These are phyloP conservation scores for Calonectria pauciramosa DNA, from an alignment of 2,329 filamentous ascomycete species.

Conservation along the genomic window DNA sequence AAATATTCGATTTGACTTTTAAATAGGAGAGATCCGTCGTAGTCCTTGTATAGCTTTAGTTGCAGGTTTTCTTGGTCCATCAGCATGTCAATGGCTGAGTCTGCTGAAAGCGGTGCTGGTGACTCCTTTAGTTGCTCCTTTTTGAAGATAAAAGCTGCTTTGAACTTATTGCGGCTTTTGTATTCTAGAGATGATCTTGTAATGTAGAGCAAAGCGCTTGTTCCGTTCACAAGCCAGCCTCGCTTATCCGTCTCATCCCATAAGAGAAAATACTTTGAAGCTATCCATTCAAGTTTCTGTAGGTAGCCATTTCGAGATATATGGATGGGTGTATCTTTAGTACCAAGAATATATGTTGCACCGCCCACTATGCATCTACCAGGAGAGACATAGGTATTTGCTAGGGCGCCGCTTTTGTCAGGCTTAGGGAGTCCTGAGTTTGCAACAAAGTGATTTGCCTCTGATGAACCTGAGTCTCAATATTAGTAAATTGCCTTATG, in stretches of 20 bases:
- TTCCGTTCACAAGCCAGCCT: slow-evolving; percentile 49
- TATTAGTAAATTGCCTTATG: too few species aligned
- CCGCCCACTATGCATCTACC: background rate
- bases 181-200: slow-evolving; percentile 36
- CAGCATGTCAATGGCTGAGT: slow-evolving; percentile 16
- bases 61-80: slow-evolving; percentile 1
- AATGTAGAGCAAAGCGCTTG: slow-evolving; percentile 42
- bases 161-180: slow-evolving; percentile 14
- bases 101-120: background rate
- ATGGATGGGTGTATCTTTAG: slow-evolving; percentile 1
- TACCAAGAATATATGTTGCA: background rate
- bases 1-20: slow-evolving; percentile 35
- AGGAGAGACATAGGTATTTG: background rate
- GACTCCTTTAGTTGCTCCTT: slow-evolving; percentile 6
- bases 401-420: background rate
- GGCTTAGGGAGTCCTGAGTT: background rate
- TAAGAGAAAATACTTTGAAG: slow-evolving; percentile 36
- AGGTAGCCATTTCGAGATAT: slow-evolving; percentile 20
- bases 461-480: too few species aligned
- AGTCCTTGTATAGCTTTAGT: slow-evolving; percentile 6
- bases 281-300: slow-evolving; percentile 33
- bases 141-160: background rate
- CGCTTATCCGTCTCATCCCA: slow-evolving; percentile 46
- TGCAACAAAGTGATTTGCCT: background rate
- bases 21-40: background rate